Evolutionary conservation across 1,284 basidiomycete genomes (phyloP).

Genomic region (Peniophora sp.): DNA sequence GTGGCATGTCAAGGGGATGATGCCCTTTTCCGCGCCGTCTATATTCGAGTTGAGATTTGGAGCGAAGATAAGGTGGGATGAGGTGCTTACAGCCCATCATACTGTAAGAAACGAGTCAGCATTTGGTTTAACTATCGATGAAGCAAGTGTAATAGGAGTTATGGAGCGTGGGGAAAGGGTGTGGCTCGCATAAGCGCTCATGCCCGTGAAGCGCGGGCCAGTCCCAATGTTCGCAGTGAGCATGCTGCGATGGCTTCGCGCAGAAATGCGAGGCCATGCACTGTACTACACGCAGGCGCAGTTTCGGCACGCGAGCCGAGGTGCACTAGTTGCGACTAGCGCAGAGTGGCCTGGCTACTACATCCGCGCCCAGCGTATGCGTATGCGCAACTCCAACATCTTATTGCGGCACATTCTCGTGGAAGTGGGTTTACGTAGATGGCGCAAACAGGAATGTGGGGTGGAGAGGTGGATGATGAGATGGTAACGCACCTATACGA

Average conservation of each 20-base stretch:
- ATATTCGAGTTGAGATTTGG: constrained; percentile 6
- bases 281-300: constrained; percentile 1
- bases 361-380: not conserved
- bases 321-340: not conserved
- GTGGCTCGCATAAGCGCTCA: not conserved
- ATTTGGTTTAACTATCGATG: not conserved
- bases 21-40: constrained; percentile 96
- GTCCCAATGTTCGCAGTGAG: no score
- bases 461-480: not conserved
- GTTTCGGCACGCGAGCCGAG: not conserved
- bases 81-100: constrained; percentile 95
- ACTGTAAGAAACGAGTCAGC: constrained; percentile 31
- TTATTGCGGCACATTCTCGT: no score
- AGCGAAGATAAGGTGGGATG: constrained; percentile 1
- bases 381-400: no score
- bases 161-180: constrained; percentile 9
- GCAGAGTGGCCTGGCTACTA: not conserved
- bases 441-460: no score
- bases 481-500: constrained; percentile 65
- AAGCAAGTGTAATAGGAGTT: not conserved
- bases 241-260: no score
- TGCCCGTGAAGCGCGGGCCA: no score
- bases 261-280: no score
- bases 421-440: no score
- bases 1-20: constrained; percentile 92